Evolutionary conservation across 2,329 filamentous ascomycete species (phyloP).

Genomic region (Coniochaeta prunicola): DNA sequence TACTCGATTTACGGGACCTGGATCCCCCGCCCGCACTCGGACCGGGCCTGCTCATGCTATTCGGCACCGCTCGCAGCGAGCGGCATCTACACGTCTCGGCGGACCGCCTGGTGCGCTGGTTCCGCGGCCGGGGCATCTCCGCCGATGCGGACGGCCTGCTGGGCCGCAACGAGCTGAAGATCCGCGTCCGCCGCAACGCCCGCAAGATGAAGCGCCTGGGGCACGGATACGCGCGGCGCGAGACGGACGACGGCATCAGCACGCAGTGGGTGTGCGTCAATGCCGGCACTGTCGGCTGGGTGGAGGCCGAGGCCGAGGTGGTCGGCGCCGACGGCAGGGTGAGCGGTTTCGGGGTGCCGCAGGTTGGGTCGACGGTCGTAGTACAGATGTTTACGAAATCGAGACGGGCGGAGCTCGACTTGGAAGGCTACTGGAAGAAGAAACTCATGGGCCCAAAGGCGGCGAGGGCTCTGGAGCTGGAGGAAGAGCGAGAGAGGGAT

Average conservation of each 20-base stretch:
- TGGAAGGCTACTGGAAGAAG: constrained; percentile 45
- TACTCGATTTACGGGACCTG: constrained; percentile 77
- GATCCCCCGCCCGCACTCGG: constrained; percentile 85
- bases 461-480: neutral
- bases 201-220: constrained; percentile 77
- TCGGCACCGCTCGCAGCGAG: constrained; percentile 85
- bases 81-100: constrained; percentile 89
- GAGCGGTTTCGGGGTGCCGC: constrained; percentile 65
- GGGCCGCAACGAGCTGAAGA: constrained; percentile 84
- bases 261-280: constrained; percentile 98
- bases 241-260: constrained; percentile 74
- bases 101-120: constrained; percentile 81
- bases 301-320: constrained; percentile 34
- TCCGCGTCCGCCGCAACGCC: constrained; percentile 72
- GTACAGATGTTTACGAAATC: constrained; percentile 51
- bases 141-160: constrained; percentile 83
- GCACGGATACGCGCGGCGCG: constrained; percentile 55
- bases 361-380: constrained; percentile 44
- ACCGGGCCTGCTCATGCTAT: constrained; percentile 82
- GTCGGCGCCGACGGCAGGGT: constrained; percentile 48
- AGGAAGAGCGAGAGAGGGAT: neutral
- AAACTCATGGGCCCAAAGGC: neutral
- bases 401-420: constrained; percentile 41
- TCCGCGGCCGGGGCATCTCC: constrained; percentile 65
- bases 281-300: constrained; percentile 61